A percentile compares a stretch with the other conserved stretches of the same genome.
These are phyloP conservation scores for Prorocentrum cordatum DNA, from an alignment of 169 alveolate species.

Conservation along the genomic window DNA sequence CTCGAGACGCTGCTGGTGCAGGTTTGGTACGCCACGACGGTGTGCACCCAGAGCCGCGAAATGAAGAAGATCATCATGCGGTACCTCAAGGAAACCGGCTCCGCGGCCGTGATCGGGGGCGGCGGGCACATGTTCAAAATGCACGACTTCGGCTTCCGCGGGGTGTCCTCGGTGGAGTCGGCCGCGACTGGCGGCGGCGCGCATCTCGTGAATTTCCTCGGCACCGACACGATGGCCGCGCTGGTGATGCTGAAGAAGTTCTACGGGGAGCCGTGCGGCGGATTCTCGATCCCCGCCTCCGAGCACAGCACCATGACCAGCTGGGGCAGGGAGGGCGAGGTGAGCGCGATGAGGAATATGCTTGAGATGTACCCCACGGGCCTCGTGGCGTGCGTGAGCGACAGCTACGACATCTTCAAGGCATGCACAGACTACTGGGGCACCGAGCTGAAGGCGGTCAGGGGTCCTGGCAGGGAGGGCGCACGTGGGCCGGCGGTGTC, in stretches of 20 bases:
- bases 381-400: constrained; percentile 33
- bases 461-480: no score
- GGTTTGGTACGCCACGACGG: constrained; percentile 54
- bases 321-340: constrained; percentile 63
- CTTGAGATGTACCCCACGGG: constrained; percentile 14
- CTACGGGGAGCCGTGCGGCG: constrained; percentile 16
- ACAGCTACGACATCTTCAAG: constrained; percentile 29
- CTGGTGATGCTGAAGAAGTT: constrained; percentile 18
- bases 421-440: constrained; percentile 67
- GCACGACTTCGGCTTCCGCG: constrained; percentile 71
- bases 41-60: constrained; percentile 19
- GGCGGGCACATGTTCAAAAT: no score
- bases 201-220: constrained; percentile 45
- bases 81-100: neutral
- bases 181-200: constrained; percentile 67
- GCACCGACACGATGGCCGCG: constrained; percentile 56
- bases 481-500: no score
- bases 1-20: constrained; percentile 48
- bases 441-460: constrained; percentile 32
- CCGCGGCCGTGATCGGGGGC: no score
- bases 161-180: constrained; percentile 66
- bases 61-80: constrained; percentile 5
- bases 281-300: constrained; percentile 44
- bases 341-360: constrained; percentile 56
- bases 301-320: constrained; percentile 45